Evolutionary conservation across 768 basidiomycete genomes (phyloP), one percentile per base, ranked within the genome.

Genomic region (Xerocomus potaroensis): DNA sequence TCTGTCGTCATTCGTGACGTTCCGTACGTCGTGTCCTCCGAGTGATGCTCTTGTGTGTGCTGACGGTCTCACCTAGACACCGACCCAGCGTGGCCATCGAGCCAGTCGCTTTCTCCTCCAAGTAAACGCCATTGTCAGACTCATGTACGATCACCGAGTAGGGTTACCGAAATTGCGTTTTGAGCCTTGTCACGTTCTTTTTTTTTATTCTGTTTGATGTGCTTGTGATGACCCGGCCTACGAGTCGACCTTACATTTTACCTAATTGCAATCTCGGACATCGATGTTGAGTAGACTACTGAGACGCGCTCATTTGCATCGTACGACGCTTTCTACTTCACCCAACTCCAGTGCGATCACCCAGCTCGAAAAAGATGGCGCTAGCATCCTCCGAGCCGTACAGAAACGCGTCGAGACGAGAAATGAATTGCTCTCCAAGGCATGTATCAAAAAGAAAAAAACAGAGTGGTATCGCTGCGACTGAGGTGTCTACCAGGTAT

Each of bases 391-490:
- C 18, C 70, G 70, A 2, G 73, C 83, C 32, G 76, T 83, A 16
- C 63, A 75, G 49, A 76, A 69, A 45, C 74, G 77, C 47, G 69
- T 82, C 29, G 67, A 77, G n/a, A 75, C 76, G 48, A 67, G 83
- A 43, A 63, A 64, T 40, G 64, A 58, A 16, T 51, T 81, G 10
- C 58, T 71, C 8, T 68, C 73, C 29, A 71, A 80, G 63, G 80
- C 72, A 43, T 37, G 67, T 60, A 19, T 10, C 5, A 31, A 23
- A 23, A 23, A 36, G 47, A 2, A 60, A 5, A 23, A 24, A 24
- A 5, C n/a, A n/a, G n/a, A n/a, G n/a, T n/a, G n/a, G n/a, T n/a
- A n/a, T n/a, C n/a, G n/a, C n/a, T n/a, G n/a, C n/a, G n/a, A n/a
- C n/a, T n/a, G n/a, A n/a, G 4, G 1, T 24, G 5, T 27, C 3